Evolutionary conservation across 2,329 filamentous ascomycete genomes (phyloP), one percentile per base, ranked within the genome.

Genomic region (Truncatella angustata): DNA sequence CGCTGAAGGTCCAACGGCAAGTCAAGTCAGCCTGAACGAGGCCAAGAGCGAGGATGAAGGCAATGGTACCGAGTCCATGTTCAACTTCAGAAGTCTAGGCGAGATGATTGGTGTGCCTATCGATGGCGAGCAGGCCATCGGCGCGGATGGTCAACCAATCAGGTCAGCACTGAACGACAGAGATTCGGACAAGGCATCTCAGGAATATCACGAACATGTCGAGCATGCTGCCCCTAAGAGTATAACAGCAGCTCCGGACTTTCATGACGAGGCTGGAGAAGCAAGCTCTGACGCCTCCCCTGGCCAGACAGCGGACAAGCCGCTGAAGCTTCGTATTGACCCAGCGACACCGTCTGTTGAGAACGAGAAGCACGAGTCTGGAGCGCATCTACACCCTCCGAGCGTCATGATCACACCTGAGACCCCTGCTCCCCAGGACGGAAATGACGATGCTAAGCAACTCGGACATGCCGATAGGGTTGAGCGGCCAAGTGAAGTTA

Each of bases 41-140:
- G 71, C 72, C 50, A 74, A 73, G 51, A 73, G 76, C 16, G 74
- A 76, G 10, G 74, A 75, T 11, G 79, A 84, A 5, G 79, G 74
- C 50, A 63, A 75, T 4, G 77, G 78, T 42, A 73, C 79, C 0
- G 92, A 97, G 65, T 84, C 91, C 3, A 84, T 96, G 81, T 94
- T 96, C 70, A 97, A 96, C 68, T 97, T 97, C 66, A 80, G 85
- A 51, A 96, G 91, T 60, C 73, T 97, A 20, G 89, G 90, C 2
- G 89, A 90, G 56, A 90, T 95, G 67, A 89, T 97, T 26, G 89
- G 86, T 0, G 84, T 83, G 6, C 76, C 81, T 43, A 71, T 84
- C 30, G 80, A 83, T 48, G 73, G 74, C 2, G 67, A 72, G 39
- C 49, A 40, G n/a, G 24, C 36, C n/a, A 24, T 14, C 7, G 11